phyloP scores from a whole-genome alignment of 495 filamentous ascomycete species.

The Tuber calosporum region DNA sequence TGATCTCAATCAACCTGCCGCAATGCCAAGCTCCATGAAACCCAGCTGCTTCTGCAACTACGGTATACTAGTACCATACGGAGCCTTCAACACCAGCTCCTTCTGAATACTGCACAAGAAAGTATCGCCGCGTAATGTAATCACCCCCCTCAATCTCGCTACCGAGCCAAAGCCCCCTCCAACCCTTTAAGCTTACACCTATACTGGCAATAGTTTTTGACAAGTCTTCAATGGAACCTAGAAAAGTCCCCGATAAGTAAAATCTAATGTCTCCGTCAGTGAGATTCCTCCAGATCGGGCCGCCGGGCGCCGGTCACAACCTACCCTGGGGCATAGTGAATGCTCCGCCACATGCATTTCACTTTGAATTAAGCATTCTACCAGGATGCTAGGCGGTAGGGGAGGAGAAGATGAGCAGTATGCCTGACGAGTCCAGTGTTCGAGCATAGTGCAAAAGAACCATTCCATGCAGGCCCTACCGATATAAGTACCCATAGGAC shows the following conservation, averaged over 20 bases:
- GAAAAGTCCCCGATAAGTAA: not conserved
- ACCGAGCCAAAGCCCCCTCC: not conserved
- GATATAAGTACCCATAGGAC: not conserved
- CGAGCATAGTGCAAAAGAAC: not conserved
- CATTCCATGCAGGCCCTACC: not conserved
- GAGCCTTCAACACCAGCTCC: not conserved
- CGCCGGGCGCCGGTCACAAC: not conserved
- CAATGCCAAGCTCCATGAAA: not conserved
- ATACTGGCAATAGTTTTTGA: not conserved
- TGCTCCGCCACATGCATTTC: not conserved
- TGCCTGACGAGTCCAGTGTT: not conserved
- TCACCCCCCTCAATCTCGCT: not conserved
- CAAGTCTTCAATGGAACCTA: not conserved
- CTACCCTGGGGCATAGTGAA: not conserved
- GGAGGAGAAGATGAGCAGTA: not conserved
- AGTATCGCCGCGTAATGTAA: not conserved
- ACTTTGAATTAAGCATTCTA: not conserved
- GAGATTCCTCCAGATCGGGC: not conserved
- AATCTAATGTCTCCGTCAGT: not conserved
- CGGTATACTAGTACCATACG: not conserved
- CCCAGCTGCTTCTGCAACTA: not conserved
- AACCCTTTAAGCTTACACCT: not conserved
- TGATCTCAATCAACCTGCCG: not conserved
- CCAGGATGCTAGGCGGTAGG: not conserved
- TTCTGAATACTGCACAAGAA: not conserved